A percentile compares a stretch with the other conserved stretches of the same genome.
Evolutionary conservation across 108 stramenopile genomes (phyloP).

Genomic region (Discostella stelligeroides): DNA sequence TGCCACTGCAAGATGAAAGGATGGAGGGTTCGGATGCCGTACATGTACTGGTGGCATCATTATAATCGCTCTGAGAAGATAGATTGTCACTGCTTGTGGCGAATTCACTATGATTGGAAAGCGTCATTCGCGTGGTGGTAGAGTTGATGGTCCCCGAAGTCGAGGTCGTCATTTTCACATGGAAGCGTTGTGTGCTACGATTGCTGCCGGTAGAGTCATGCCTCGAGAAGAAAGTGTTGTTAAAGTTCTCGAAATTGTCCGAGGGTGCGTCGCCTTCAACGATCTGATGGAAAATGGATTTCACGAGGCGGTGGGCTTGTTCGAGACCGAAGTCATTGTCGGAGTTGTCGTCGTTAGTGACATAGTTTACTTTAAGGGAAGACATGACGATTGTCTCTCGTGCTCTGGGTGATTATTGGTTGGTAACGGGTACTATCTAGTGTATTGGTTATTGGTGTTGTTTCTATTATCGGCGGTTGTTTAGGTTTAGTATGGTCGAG

Average conservation of each 20-base stretch:
- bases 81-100: neutral
- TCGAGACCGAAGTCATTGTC: constrained; percentile 25
- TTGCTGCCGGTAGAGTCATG: constrained; percentile 1
- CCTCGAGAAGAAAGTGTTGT: constrained; percentile 9
- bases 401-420: too few species aligned
- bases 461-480: too few species aligned
- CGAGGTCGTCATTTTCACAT: neutral
- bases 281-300: constrained; percentile 66
- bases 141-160: neutral
- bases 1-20: neutral
- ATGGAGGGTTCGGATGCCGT: constrained; percentile 1
- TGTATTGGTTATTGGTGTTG: too few species aligned
- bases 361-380: constrained; percentile 7
- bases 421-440: too few species aligned
- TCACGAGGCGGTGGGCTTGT: constrained; percentile 53
- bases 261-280: constrained; percentile 73
- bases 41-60: constrained; percentile 8
- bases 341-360: neutral
- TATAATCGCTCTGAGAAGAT: constrained; percentile 10
- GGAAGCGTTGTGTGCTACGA: neutral
- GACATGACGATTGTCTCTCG: too few species aligned
- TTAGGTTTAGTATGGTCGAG: too few species aligned
- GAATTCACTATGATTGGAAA: neutral
- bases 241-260: constrained; percentile 50
- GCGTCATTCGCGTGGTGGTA: neutral